Evolutionary conservation across 768 basidiomycete species (phyloP), one percentile per base, ranked within the genome.

Genomic region (Punctularia strigosozonata): DNA sequence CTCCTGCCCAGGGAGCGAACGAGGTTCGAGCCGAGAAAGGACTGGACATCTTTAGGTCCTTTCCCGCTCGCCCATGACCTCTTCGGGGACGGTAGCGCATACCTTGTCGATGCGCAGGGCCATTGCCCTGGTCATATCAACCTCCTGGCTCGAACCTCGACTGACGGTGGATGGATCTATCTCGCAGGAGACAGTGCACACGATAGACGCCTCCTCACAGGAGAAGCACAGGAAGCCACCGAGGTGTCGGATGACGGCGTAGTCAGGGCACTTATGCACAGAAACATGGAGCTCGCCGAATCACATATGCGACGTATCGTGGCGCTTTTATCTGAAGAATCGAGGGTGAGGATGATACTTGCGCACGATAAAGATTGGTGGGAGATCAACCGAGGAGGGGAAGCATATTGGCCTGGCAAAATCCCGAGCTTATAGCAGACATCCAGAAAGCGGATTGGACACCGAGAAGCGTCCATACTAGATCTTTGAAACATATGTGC

Each of bases 361-460:
- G 68, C 73, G 32, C 76, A 77, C 49, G 74, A 77, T 49, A 57
- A 49, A 26, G 59, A 57, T 22, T 77, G 71, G 73, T 75, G 69
- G 43, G 50, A 60, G 21, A 56, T 56, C 31, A 69, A 74, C 47
- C 61, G 58, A 42, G 66, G 55, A 20, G 63, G 61, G 0, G 31
- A 43, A 4, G 61, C 62, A 1, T 73, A 72, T 45, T 67, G 43
- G 34, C 51, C 53, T 20, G 53, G 51, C 3, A 14, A 25, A 6
- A 45, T 50, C 19, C n/a, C n/a, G n/a, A n/a, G n/a, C n/a, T n/a
- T n/a, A n/a, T n/a, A n/a, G n/a, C n/a, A n/a, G n/a, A n/a, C n/a
- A n/a, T n/a, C n/a, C n/a, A n/a, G n/a, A n/a, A n/a, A n/a, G n/a
- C n/a, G n/a, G n/a, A n/a, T n/a, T n/a, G n/a, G n/a, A n/a, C n/a